Evolutionary conservation across 2,329 filamentous ascomycete species (phyloP).

Genomic region (Paracoccidioides brasiliensis): DNA sequence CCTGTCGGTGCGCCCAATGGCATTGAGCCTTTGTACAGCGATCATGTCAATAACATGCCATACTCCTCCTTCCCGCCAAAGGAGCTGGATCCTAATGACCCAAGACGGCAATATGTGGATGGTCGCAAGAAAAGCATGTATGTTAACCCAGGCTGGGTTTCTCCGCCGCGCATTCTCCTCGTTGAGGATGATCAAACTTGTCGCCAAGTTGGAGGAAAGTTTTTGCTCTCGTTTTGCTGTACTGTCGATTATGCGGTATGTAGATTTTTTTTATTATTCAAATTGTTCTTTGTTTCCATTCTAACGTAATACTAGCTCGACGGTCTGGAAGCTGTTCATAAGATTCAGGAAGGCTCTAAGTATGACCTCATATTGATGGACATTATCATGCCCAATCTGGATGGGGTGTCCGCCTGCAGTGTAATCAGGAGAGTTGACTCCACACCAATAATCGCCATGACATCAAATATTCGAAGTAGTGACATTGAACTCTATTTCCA

Average conservation of each 20-base stretch:
- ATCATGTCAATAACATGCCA: constrained; percentile 88
- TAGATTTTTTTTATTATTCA: constrained; percentile 10
- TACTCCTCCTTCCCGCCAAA: constrained; percentile 65
- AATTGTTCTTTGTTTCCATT: background rate
- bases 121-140: constrained; percentile 48
- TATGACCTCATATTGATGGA: constrained; percentile 72
- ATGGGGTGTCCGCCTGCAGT: constrained; percentile 87
- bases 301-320: constrained; percentile 47
- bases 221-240: constrained; percentile 52
- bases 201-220: constrained; percentile 53
- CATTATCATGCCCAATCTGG: constrained; percentile 93
- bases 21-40: constrained; percentile 87
- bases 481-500: constrained; percentile 97
- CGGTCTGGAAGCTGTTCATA: constrained; percentile 81
- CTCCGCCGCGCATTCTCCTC: constrained; percentile 66
- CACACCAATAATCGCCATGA: constrained; percentile 92
- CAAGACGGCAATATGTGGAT: constrained; percentile 36
- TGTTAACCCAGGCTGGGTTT: constrained; percentile 51
- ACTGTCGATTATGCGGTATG: constrained; percentile 50
- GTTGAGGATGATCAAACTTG: constrained; percentile 71
- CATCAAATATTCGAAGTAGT: constrained; percentile 90
- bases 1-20: constrained; percentile 82
- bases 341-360: constrained; percentile 54
- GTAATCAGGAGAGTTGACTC: constrained; percentile 79
- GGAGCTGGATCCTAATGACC: constrained; percentile 37